Evolutionary conservation across 176 grass and related monocot genomes (phyloP), one percentile per base, ranked within the genome.

Genomic region (Guadua angustifolia): DNA sequence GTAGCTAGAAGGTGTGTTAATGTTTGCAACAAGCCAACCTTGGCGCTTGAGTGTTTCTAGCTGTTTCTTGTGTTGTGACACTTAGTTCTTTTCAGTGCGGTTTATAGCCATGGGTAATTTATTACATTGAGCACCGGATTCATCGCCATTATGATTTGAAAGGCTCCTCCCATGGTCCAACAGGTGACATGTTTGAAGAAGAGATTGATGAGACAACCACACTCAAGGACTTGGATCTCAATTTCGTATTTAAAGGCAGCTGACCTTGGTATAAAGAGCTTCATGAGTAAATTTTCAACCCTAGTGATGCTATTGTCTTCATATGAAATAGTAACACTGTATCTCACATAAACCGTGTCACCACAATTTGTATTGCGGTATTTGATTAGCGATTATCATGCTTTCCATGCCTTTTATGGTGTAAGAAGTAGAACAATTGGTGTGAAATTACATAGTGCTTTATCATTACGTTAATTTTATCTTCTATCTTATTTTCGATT

Each of bases 331-430:
- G n/a, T n/a, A n/a, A n/a, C n/a, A n/a, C n/a, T n/a, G n/a, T n/a
- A n/a, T n/a, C n/a, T n/a, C n/a, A n/a, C n/a, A n/a, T n/a, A n/a
- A n/a, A n/a, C n/a, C n/a, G n/a, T n/a, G n/a, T n/a, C n/a, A n/a
- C n/a, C n/a, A n/a, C n/a, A 98, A 69, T 98, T 95, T 86, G 91
- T 98, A 39, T 87, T 98, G 67, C 96, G 93, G 93, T 95, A 92
- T 26, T 46, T 24, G 62, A 83, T 81, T 67, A 45, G 43, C 36
- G 7, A 15, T 42, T 46, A 2, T 43, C 17, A 6, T 36, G n/a
- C 13, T 9, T 52, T 6, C 39, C 45, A 57, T 87, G 11, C 33
- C 29, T 55, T 71, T 71, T 57, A 68, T 71, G 12, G 22, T 43
- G 21, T 74, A 49, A 15, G 19, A 71, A 75, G 35, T 77, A 62